Percentiles rank a stretch among this genome's conserved stretches.
phyloP scores from a whole-genome alignment of 2,329 filamentous ascomycete genomes.

The Cordyceps militaris region DNA sequence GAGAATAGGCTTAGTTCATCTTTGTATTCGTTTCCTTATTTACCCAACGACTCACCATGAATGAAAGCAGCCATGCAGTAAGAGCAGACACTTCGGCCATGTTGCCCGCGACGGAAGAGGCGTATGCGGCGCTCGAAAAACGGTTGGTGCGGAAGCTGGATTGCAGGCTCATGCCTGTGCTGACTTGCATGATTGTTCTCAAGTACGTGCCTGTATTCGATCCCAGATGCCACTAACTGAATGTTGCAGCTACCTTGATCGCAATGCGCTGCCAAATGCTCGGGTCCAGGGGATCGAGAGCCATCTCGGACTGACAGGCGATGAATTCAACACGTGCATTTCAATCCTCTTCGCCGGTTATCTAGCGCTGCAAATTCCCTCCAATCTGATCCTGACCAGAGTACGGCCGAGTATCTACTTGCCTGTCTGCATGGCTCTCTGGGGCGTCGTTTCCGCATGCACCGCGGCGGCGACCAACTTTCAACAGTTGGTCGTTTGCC shows the following conservation, averaged over 20 bases:
- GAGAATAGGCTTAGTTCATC: no score
- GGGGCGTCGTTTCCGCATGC: conserved; percentile 34
- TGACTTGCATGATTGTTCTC: conserved; percentile 49
- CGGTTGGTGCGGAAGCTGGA: conserved; percentile 45
- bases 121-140: conserved; percentile 19
- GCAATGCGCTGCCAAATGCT: conserved; percentile 32
- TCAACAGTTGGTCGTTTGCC: conserved; percentile 34
- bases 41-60: background rate
- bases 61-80: background rate
- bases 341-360: conserved; percentile 57
- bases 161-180: conserved; percentile 41
- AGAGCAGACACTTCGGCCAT: background rate
- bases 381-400: conserved; percentile 50
- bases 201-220: conserved; percentile 23
- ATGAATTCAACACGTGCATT: conserved; percentile 52
- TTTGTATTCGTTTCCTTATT: no score
- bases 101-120: background rate
- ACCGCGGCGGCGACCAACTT: conserved; percentile 40
- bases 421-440: conserved; percentile 37
- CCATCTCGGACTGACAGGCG: conserved; percentile 46
- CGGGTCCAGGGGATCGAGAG: conserved; percentile 49
- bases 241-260: conserved; percentile 33
- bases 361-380: conserved; percentile 54
- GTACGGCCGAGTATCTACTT: conserved; percentile 48
- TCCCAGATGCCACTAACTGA: background rate